These are phyloP conservation scores for Lipomyces anomalus DNA, from an alignment of 805 yeast genomes.

Conservation along the genomic window DNA sequence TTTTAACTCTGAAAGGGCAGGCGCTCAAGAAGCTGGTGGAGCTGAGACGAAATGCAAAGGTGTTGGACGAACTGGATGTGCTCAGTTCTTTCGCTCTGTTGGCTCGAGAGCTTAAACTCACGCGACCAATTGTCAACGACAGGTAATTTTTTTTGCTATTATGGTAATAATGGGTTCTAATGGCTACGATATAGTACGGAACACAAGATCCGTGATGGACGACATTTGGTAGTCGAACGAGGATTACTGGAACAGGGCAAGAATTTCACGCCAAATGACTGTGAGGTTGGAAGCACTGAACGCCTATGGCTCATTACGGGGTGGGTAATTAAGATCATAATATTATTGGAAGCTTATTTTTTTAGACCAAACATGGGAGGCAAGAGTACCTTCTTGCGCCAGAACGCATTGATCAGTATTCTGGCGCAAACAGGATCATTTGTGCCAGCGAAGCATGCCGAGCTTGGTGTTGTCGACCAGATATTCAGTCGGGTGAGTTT, in stretches of 20 bases:
- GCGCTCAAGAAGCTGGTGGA: constrained; percentile 42
- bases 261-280: constrained; percentile 47
- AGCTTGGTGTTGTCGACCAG: constrained; percentile 67
- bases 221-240: constrained; percentile 83
- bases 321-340: not conserved
- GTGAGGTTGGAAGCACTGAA: constrained; percentile 26
- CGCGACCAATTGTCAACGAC: constrained; percentile 56
- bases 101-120: constrained; percentile 61
- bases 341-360: not conserved
- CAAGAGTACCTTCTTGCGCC: constrained; percentile 68
- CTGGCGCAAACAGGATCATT: constrained; percentile 70
- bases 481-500: constrained; percentile 57
- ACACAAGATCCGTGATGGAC: constrained; percentile 49
- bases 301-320: constrained; percentile 25
- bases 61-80: constrained; percentile 65
- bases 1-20: constrained; percentile 44
- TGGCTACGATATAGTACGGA: not conserved
- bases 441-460: constrained; percentile 61
- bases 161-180: constrained; percentile 35
- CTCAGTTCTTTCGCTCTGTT: constrained; percentile 65
- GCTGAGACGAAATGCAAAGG: constrained; percentile 46
- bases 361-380: constrained; percentile 57
- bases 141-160: no score
- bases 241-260: constrained; percentile 48
- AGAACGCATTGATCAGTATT: constrained; percentile 62